These are phyloP conservation scores for Ophiostoma novo-ulmi DNA, from an alignment of 2,329 filamentous ascomycete species.

Conservation along the genomic window DNA sequence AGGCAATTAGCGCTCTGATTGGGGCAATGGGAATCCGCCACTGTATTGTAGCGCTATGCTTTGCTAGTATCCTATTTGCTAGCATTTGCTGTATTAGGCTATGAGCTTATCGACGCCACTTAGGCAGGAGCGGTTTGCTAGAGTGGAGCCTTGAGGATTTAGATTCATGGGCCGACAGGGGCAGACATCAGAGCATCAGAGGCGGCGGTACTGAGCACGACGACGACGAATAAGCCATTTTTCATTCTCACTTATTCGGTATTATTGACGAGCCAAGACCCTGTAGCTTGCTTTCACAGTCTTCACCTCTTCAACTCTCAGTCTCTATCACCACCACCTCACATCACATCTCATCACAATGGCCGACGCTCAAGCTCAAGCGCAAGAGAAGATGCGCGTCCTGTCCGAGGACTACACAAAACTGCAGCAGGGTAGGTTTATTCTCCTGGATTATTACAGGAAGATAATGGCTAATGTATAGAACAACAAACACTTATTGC, in stretches of 20 bases:
- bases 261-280: neutral
- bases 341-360: neutral
- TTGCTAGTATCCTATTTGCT: neutral
- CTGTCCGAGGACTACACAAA: slow-evolving; percentile 85
- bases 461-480: slow-evolving; percentile 35
- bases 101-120: slow-evolving; percentile 12
- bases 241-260: neutral
- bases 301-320: no score
- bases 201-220: neutral
- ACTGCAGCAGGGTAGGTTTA: slow-evolving; percentile 67
- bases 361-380: slow-evolving; percentile 41
- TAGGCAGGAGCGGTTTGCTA: slow-evolving; percentile 7
- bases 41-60: neutral
- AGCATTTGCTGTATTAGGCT: neutral
- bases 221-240: neutral
- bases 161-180: neutral
- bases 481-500: slow-evolving; percentile 73
- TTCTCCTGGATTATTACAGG: neutral
- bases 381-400: slow-evolving; percentile 69
- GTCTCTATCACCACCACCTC: neutral
- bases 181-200: neutral
- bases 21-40: slow-evolving; percentile 11
- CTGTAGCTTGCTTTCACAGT: neutral
- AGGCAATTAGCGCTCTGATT: slow-evolving; percentile 11
- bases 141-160: slow-evolving; percentile 2